phyloP scores from a whole-genome alignment of 2,329 filamentous ascomycete species.

The Endothia cerciana region DNA sequence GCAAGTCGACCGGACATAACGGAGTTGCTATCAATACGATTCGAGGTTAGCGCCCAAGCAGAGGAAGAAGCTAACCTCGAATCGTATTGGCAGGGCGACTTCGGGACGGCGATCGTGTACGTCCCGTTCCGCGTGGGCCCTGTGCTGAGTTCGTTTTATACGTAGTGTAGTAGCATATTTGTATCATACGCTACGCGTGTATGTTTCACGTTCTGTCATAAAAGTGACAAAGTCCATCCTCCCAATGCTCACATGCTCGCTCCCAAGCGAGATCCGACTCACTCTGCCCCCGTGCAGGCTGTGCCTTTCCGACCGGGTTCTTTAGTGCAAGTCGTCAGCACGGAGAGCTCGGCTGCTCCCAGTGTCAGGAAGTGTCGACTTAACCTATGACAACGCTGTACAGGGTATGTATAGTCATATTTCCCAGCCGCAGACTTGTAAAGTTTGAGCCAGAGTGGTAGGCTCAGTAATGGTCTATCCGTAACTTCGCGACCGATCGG shows the following conservation, averaged over 20 bases:
- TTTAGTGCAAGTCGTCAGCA: background rate
- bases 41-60: conserved; percentile 4
- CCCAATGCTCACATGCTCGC: no score
- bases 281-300: no score
- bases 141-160: background rate
- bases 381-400: no score
- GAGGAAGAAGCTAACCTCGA: conserved; percentile 7
- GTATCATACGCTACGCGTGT: background rate
- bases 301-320: no score
- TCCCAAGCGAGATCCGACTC: background rate
- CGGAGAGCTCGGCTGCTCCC: background rate
- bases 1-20: background rate
- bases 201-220: background rate
- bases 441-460: background rate
- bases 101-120: background rate
- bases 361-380: background rate
- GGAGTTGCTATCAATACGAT: conserved; percentile 2
- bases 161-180: background rate
- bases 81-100: background rate
- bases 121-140: background rate
- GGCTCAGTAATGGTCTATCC: background rate
- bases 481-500: background rate
- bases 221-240: background rate
- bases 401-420: background rate
- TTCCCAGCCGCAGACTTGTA: background rate